Base-by-base conservation (phyloP, 2,329 filamentous ascomycete genomes). In the Pseudogymnoascus sp. region DNA sequence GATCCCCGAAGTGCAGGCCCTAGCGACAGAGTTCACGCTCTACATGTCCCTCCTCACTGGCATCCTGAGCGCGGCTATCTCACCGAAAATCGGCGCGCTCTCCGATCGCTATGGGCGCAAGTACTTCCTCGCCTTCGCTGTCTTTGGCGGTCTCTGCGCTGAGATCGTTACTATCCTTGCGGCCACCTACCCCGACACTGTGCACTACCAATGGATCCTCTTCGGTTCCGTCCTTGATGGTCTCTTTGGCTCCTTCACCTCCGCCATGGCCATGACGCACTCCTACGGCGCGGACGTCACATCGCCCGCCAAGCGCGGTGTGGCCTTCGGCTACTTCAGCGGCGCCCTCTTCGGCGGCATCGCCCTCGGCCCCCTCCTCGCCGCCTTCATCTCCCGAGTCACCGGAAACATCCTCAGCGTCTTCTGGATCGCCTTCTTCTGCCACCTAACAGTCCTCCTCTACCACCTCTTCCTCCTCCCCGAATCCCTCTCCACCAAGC, bases 251-350 rank as follows among this genome's bases (percentile, higher is more conserved):
- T 96, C 92, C 0, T 96, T 97, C 71, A 96, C 91, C 1, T 84
- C 90, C 0, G 88, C 87, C 28, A 88, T 88, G 77, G 85, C 88
- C 50, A 77, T 87, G 18, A 86, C 85, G 20, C 87, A 95, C 72
- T 91, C 93, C 0, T 99, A 97, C 73, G 87, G 89, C 11, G 87
- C 90, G 39, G 94, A 99, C 73, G 96, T 91, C 73, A 93, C 91
- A 0, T 79, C 88, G 3, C 89, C 91, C 0, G 87, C 89, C 30
- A 84, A 84, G 69, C 85, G 94, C 18, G 89, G 88, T 63, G 88
- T 96, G 6, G 84, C 86, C 4, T 94, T 97, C 72, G 92, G 91
- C 6, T 93, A 92, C 71, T 87, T 97, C 68, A 90, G 97, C 68
- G 91, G 90, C 9, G 91, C 88, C 66, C 78, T 99, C 7, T 97